phyloP scores from a whole-genome alignment of 2,329 filamentous ascomycete species.

The Trichophyton schoenleinii region DNA sequence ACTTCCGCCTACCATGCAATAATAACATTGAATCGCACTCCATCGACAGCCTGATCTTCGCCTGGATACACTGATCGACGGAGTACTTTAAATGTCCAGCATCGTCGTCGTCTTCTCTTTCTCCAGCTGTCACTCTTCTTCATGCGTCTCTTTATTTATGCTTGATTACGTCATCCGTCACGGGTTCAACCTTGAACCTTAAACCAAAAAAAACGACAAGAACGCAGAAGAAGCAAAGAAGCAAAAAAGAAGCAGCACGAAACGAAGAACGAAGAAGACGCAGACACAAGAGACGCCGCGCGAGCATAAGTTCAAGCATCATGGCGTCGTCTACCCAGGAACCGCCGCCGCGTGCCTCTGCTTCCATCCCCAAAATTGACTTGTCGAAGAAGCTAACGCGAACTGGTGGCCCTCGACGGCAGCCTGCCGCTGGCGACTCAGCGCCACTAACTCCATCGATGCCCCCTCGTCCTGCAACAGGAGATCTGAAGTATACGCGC shows the following conservation, averaged over 20 bases:
- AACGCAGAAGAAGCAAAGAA: background rate
- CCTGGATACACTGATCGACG: no score
- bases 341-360: slow-evolving; percentile 5
- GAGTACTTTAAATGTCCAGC: no score
- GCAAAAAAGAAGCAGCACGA: background rate
- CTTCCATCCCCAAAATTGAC: slow-evolving; percentile 18
- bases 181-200: background rate
- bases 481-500: slow-evolving; percentile 47
- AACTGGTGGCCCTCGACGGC: slow-evolving; percentile 23
- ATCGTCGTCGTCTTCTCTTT: no score
- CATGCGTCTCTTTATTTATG: background rate
- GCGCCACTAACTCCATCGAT: slow-evolving; percentile 65
- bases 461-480: slow-evolving; percentile 52
- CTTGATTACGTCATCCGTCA: background rate
- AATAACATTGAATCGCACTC: no score
- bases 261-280: background rate
- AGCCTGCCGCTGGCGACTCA: slow-evolving; percentile 35
- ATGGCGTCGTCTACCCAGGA: slow-evolving; percentile 15
- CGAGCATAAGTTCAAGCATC: background rate
- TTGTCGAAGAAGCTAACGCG: slow-evolving; percentile 30
- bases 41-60: no score
- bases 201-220: background rate
- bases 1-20: no score
- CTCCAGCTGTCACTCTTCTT: background rate
- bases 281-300: no score